Evolutionary conservation across 805 yeast genomes (phyloP), one percentile per base, ranked within the genome.

Genomic region (Yarrowia alimentaria): DNA sequence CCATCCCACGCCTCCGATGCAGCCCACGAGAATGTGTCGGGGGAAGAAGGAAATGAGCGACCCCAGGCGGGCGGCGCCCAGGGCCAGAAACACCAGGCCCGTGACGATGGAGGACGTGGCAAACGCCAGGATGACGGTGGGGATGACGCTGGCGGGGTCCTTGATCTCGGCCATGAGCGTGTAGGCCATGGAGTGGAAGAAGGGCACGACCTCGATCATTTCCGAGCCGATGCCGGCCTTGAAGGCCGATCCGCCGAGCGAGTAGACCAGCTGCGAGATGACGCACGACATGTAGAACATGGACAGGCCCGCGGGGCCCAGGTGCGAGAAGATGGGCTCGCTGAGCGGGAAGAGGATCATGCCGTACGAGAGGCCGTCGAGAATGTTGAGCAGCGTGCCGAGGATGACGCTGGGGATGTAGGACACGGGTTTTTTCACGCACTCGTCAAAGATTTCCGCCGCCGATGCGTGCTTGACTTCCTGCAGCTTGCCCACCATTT

Each of bases 191-290:
- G 94, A 76, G 62, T 93, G 99, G 72, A 91, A 91, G 65, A 93
- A 93, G 1, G 99, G 99, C 1, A 96, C 95, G n/a, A 93, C 88
- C 65, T 93, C 99, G 57, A 93, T 93, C 99, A 93, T 93, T 68
- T 93, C 98, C 3, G 96, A 85, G 1, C 99, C 99, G 34, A 91
- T 80, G n/a, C 95, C 96, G 2, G 89, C 76, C 55, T 79, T 80
- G 69, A 93, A 91, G 7, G 86, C 85, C 12, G 96, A 86, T 1
- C 94, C 94, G 12, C 99, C 99, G 18, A 86, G 66, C 0, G 97
- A 89, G 63, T 79, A 90, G 5, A 88, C 85, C 56, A 89, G 68
- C 65, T 93, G 99, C 0, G 95, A 85, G 0, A 91, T 77, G n/a
- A 93, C 76, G 24, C 96, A 85, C 4, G 95, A 85, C 31, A 91